phyloP scores from a whole-genome alignment of 257 asterid species.

The Eucommia ulmoides region DNA sequence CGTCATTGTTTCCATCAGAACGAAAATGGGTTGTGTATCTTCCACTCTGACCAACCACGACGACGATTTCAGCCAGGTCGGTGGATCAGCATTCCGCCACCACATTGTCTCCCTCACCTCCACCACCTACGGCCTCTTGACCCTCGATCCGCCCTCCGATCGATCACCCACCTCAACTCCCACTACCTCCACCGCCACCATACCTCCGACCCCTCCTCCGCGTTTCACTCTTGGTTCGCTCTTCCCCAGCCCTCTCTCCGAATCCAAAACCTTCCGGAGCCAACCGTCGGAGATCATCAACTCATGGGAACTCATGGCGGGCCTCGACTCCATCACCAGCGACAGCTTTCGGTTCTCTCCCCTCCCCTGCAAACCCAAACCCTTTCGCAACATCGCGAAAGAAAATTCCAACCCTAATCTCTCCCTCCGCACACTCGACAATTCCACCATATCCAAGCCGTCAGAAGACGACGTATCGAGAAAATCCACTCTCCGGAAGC shows the following conservation, averaged over 20 bases:
- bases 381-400: background rate
- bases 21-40: slow-evolving; percentile 78
- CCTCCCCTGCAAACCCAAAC: slow-evolving; percentile 5
- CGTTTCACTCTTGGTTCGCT: slow-evolving; percentile 59
- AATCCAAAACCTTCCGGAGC: slow-evolving; percentile 29
- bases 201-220: slow-evolving; percentile 42
- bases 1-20: background rate
- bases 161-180: slow-evolving; percentile 17
- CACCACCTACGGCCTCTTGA: slow-evolving; percentile 76
- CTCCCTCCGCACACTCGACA: background rate
- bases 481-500: background rate
- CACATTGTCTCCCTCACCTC: slow-evolving; percentile 96
- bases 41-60: slow-evolving; percentile 63
- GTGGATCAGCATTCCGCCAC: slow-evolving; percentile 65
- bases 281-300: slow-evolving; percentile 46
- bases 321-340: slow-evolving; percentile 46
- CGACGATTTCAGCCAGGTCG: slow-evolving; percentile 63
- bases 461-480: background rate
- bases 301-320: slow-evolving; percentile 90
- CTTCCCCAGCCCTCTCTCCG: slow-evolving; percentile 40
- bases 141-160: slow-evolving; percentile 42
- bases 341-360: slow-evolving; percentile 46
- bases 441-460: background rate
- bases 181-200: slow-evolving; percentile 42
- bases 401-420: slow-evolving; percentile 26